These are phyloP conservation scores for Closterium sp. DNA, from an alignment of 139 green algal genomes.

Conservation along the genomic window DNA sequence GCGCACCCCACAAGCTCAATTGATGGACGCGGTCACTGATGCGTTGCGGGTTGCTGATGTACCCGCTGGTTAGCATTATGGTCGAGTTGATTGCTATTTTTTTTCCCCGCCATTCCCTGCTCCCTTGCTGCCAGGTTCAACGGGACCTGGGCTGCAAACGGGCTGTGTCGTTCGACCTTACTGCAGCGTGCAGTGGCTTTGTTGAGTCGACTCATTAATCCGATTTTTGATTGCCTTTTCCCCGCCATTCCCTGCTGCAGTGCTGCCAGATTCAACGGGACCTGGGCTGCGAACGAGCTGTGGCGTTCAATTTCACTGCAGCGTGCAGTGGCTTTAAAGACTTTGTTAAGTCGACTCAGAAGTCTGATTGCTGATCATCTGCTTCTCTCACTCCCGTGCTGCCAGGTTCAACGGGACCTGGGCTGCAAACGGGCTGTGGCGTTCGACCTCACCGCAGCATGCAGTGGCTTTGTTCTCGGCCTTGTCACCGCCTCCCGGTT, in stretches of 20 bases:
- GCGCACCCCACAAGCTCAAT: neutral
- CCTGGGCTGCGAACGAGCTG: conserved; percentile 79
- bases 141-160: too few relatives aligned
- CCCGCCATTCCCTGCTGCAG: neutral
- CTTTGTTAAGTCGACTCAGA: conserved; percentile 54
- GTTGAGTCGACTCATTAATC: conserved; percentile 64
- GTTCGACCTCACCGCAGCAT: conserved; percentile 97
- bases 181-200: conserved; percentile 86
- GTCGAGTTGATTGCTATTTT: conserved; percentile 66
- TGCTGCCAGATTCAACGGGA: too few relatives aligned
- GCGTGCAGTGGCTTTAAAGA: conserved; percentile 98
- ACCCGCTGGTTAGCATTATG: conserved; percentile 66
- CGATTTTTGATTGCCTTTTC: too few relatives aligned
- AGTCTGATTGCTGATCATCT: neutral
- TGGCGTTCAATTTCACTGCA: conserved; percentile 94
- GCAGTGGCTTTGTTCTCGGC: conserved; percentile 94
- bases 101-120: too few relatives aligned
- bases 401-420: conserved; percentile 73
- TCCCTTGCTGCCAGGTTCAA: too few relatives aligned
- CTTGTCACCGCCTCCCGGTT: conserved; percentile 68
- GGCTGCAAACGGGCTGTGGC: conserved; percentile 81
- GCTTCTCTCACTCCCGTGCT: neutral
- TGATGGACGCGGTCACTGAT: neutral
- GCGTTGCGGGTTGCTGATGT: neutral
- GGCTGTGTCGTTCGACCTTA: conserved; percentile 91